These are phyloP conservation scores for Gynostemma pentaphyllum DNA, from an alignment of 306 rosid genomes.

Conservation along the genomic window DNA sequence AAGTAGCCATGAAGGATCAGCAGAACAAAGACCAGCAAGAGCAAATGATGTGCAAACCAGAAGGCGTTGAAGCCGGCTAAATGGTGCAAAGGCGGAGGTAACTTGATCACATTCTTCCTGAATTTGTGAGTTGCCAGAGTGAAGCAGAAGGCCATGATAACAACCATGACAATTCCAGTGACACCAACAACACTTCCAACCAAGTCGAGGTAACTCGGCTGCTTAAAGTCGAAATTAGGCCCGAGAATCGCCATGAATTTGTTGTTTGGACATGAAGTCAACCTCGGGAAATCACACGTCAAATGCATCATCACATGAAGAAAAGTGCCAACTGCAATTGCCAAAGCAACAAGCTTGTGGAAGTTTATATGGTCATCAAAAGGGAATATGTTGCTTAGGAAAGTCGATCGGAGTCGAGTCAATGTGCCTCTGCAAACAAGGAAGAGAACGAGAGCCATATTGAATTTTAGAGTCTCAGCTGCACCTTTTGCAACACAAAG, in stretches of 20 bases:
- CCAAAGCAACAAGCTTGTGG: constrained; percentile 39
- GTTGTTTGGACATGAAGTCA: constrained; percentile 16
- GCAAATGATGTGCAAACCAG: constrained; percentile 67
- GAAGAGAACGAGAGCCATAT: constrained; percentile 56
- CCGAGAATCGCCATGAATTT: constrained; percentile 23
- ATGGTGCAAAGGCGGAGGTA: constrained; percentile 30
- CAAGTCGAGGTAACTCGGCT: constrained; percentile 29
- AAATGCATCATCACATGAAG: constrained; percentile 31
- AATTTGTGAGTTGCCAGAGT: constrained; percentile 51
- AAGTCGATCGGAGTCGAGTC: constrained; percentile 30
- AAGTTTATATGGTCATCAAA: constrained; percentile 50
- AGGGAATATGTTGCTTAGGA: constrained; percentile 35
- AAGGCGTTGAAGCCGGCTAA: constrained; percentile 60
- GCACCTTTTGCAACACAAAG: constrained; percentile 55
- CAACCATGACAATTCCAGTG: constrained; percentile 44
- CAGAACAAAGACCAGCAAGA: constrained; percentile 32
- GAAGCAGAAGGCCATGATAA: constrained; percentile 47
- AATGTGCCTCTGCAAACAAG: constrained; percentile 57
- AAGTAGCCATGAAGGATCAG: constrained; percentile 42
- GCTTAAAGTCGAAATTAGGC: constrained; percentile 19
- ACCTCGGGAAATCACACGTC: constrained; percentile 49
- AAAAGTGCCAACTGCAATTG: constrained; percentile 34
- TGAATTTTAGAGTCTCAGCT: constrained; percentile 64
- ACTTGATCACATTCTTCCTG: constrained; percentile 29
- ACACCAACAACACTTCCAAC: constrained; percentile 29